phyloP scores from a whole-genome alignment of 345 rosid species.

The Moricandia arvensis region DNA sequence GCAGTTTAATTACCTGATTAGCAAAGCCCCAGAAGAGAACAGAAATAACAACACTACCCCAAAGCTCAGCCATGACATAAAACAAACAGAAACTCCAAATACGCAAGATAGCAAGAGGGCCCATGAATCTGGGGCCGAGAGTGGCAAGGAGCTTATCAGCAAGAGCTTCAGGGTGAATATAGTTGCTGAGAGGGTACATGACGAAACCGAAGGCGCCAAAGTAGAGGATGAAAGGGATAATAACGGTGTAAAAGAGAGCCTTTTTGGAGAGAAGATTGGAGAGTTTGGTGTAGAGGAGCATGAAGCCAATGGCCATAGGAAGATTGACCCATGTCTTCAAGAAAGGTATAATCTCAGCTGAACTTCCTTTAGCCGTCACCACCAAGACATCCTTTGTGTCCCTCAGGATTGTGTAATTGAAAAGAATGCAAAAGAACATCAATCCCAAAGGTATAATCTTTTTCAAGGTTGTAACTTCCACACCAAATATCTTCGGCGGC shows the following conservation, averaged over 20 bases:
- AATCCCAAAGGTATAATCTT: constrained; percentile 90
- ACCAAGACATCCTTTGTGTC: constrained; percentile 44
- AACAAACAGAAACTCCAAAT: no score
- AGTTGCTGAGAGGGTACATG: constrained; percentile 39
- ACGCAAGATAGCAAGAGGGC: no score
- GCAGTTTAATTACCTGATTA: constrained; percentile 64
- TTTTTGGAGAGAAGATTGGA: constrained; percentile 70
- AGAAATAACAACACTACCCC: constrained; percentile 48
- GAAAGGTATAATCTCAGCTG: constrained; percentile 94
- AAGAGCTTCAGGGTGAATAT: no score
- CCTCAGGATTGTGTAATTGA: constrained; percentile 83
- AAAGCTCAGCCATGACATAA: no score
- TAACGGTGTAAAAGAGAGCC: constrained; percentile 81
- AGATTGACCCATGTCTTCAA: constrained; percentile 97
- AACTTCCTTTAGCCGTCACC: constrained; percentile 92
- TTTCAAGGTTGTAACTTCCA: constrained; percentile 62
- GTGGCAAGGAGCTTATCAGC: no score
- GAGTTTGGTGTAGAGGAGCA: constrained; percentile 77
- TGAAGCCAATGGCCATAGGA: constrained; percentile 97
- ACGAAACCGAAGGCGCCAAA: constrained; percentile 95
- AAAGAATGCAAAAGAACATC: constrained; percentile 94
- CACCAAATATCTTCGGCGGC: constrained; percentile 65
- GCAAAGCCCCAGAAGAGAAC: constrained; percentile 99
- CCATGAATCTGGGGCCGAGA: no score
- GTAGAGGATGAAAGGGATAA: constrained; percentile 83